Conservation (phyloP, 176 grass and related monocot species). For the Zoysia pacifica region DNA sequence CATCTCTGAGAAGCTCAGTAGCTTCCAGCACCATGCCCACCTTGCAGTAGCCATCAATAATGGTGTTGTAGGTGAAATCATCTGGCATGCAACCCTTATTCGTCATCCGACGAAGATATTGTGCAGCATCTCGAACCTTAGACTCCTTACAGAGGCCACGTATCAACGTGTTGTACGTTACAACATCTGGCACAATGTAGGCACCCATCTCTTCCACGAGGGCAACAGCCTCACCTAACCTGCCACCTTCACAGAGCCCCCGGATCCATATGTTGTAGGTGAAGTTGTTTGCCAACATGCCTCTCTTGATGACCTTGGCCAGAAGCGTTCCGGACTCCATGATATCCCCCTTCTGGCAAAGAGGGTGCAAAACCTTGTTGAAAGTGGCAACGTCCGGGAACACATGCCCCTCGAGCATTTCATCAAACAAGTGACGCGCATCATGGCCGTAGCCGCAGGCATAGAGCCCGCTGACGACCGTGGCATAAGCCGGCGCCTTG, state of each 20-base stretch:
- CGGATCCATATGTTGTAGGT: constrained; percentile 88
- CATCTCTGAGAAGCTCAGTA: constrained; percentile 76
- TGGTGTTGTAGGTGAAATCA: constrained; percentile 97
- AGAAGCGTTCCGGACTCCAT: constrained; percentile 62
- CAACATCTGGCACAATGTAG: constrained; percentile 60
- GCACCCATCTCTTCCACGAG: constrained; percentile 63
- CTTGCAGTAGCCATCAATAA: constrained; percentile 92
- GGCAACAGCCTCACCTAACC: constrained; percentile 57
- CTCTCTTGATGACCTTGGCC: constrained; percentile 72
- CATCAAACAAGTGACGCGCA: constrained; percentile 62
- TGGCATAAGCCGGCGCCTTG: constrained; percentile 62
- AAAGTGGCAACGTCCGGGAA: constrained; percentile 63
- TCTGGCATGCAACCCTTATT: constrained; percentile 80
- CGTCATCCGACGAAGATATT: constrained; percentile 74
- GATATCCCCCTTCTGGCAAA: constrained; percentile 78
- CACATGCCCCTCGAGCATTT: constrained; percentile 58
- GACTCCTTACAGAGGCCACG: constrained; percentile 72
- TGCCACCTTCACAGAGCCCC: constrained; percentile 70
- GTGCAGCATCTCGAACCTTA: constrained; percentile 56
- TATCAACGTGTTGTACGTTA: constrained; percentile 91
- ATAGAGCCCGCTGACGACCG: constrained; percentile 62
- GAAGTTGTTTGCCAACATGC: constrained; percentile 58
- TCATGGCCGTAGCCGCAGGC: constrained; percentile 38
- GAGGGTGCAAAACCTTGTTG: constrained; percentile 78
- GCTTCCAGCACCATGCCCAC: constrained; percentile 70